Conservation (phyloP, 2,329 filamentous ascomycete genomes). For the Neonectria sp. region DNA sequence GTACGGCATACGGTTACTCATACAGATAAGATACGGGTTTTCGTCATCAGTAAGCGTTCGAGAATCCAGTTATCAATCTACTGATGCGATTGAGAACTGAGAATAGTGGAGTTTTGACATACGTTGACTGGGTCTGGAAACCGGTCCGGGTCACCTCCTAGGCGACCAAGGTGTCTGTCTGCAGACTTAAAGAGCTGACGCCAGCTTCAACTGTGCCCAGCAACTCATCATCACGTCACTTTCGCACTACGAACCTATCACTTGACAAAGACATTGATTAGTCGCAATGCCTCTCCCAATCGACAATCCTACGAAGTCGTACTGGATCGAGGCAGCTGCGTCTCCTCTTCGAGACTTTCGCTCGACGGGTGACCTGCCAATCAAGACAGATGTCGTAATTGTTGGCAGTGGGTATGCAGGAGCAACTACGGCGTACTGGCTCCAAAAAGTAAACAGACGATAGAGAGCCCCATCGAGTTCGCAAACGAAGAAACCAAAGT, state of each 20-base stretch:
- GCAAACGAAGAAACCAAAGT: background rate
- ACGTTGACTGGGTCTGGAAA: constrained; percentile 1
- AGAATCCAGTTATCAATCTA: background rate
- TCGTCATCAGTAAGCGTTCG: background rate
- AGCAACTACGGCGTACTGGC: constrained; percentile 27
- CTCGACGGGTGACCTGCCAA: constrained; percentile 15
- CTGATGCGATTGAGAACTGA: background rate
- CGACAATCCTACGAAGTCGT: constrained; percentile 30
- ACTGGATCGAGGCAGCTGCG: constrained; percentile 28
- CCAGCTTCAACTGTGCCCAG: constrained; percentile 13
- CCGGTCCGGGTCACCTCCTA: constrained; percentile 17
- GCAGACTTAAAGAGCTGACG: constrained; percentile 19
- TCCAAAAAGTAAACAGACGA: constrained; percentile 21
- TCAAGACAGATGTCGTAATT: constrained; percentile 22
- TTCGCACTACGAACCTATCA: background rate
- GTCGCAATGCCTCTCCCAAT: constrained; percentile 27
- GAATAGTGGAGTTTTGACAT: constrained; percentile 4
- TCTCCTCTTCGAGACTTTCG: constrained; percentile 28
- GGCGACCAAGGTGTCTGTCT: constrained; percentile 4
- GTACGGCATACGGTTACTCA: background rate
- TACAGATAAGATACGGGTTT: background rate
- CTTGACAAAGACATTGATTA: background rate
- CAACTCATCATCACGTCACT: background rate
- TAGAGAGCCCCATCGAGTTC: background rate
- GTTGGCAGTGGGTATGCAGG: constrained; percentile 30